A percentile compares a stretch with the other conserved stretches of the same genome.
Conservation (phyloP, 2,329 filamentous ascomycete species). For the Didymella keratinophila region DNA sequence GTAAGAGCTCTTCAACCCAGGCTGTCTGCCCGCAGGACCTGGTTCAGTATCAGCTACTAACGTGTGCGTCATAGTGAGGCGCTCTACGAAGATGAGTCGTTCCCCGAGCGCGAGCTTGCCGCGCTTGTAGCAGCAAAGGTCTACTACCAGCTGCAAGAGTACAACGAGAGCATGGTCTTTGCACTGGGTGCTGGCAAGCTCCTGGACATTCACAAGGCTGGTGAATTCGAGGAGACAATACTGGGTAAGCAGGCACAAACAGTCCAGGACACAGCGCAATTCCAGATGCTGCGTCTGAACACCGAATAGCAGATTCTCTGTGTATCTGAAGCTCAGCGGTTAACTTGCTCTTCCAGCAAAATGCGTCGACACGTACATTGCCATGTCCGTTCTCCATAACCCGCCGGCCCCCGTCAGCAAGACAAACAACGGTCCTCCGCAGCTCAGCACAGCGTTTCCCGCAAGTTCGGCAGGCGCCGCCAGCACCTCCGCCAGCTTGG, state of each 20-base stretch:
- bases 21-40: conserved; percentile 3
- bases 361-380: conserved; percentile 97
- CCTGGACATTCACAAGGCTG: conserved; percentile 88
- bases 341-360: conserved; percentile 65
- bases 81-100: conserved; percentile 94
- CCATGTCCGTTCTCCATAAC: conserved; percentile 71
- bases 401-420: conserved; percentile 59
- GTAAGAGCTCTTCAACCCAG: conserved; percentile 63
- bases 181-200: conserved; percentile 93
- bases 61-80: conserved; percentile 73
- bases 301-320: not conserved
- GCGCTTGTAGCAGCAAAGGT: conserved; percentile 96
- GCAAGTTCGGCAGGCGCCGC: conserved; percentile 70
- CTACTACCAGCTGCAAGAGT: conserved; percentile 98
- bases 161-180: conserved; percentile 99
- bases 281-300: not conserved
- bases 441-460: conserved; percentile 82
- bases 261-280: not conserved
- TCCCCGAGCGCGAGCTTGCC: conserved; percentile 91
- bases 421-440: conserved; percentile 63
- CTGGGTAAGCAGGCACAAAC: conserved; percentile 66
- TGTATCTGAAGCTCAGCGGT: conserved; percentile 11
- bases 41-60: conserved; percentile 32
- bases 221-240: conserved; percentile 99
- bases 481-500: conserved; percentile 70